Base-by-base conservation (phyloP, 2,329 filamentous ascomycete species). In the Capronia epimyces region DNA sequence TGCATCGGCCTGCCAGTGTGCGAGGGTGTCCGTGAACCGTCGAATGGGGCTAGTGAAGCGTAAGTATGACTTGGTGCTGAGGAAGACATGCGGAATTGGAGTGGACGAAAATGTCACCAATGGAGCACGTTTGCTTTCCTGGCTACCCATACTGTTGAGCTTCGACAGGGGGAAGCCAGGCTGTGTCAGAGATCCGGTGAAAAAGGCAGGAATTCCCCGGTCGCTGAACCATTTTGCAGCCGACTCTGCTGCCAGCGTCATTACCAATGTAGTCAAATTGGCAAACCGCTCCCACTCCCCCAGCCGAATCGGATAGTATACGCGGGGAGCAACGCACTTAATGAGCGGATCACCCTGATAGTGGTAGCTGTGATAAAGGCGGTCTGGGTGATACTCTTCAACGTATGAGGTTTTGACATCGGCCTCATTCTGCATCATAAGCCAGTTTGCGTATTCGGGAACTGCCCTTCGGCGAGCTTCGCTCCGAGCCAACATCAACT, bases 1-100 rank as follows among this genome's bases (percentile, higher is more conserved):
- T 5, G 80, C 76, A 67, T 83, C 80, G 41, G 83, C 81, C 58
- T 84, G 81, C 73, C 81, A 84, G 62, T 83, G 80, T 9, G 73
- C 68, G 40, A 84, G 70, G 62, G 84, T 72, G 64, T 84, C 81
- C 41, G 70, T 71, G 63, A 78, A 83, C 31, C 81, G 73, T 44
- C 81, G 76, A 18, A 84, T 69, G 1, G 81, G 81, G 60, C 76
- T 81, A 0, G 81, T 84, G 44, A 75, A 73, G 65, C 79, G 82
- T 52, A 74, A 65, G 60, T 83, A 83, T 21, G 71, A 63, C 22
- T 73, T 65, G 22, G 79, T 65, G 29, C 78, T 79, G 2, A 83
- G 66, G 6, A 73, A 64, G 3, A 66, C 64, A 59, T 83, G 79
- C 12, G 65, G 68, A 16, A 76, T 53, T 1, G 79, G 77, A 2